Evolutionary conservation across 2,329 filamentous ascomycete genomes (phyloP).

Genomic region (Balansia obtecta): DNA sequence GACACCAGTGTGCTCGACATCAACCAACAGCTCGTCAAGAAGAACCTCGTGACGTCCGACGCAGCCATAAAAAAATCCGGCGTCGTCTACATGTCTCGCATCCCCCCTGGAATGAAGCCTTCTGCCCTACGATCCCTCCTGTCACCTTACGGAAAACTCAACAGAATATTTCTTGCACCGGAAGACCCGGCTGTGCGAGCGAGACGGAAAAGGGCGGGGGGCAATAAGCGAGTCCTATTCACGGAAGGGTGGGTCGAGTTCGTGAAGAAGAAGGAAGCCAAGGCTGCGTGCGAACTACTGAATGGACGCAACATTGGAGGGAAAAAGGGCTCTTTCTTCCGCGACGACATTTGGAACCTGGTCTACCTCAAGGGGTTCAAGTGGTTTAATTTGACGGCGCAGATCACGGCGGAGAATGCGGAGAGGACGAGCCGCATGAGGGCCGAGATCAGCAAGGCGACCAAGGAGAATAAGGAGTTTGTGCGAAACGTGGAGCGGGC

Average conservation of each 20-base stretch:
- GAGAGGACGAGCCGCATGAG: constrained; percentile 64
- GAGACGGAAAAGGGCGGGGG: constrained; percentile 56
- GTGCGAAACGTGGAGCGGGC: constrained; percentile 66
- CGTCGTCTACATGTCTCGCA: constrained; percentile 70
- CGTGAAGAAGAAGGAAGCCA: constrained; percentile 60
- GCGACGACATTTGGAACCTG: constrained; percentile 78
- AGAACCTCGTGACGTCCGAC: constrained; percentile 54
- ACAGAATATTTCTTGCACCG: constrained; percentile 67
- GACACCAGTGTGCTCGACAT: constrained; percentile 31
- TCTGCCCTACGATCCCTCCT: constrained; percentile 64
- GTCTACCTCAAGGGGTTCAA: constrained; percentile 76
- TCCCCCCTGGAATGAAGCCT: constrained; percentile 84
- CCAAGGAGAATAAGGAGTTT: constrained; percentile 71
- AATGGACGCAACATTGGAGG: constrained; percentile 71
- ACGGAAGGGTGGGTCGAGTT: constrained; percentile 85
- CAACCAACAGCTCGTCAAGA: constrained; percentile 46
- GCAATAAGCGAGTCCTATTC: constrained; percentile 74
- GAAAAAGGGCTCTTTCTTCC: constrained; percentile 73
- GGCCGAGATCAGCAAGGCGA: constrained; percentile 63
- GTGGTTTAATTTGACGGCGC: constrained; percentile 63
- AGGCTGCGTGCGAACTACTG: constrained; percentile 60
- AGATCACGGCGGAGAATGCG: constrained; percentile 71
- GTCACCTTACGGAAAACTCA: constrained; percentile 61
- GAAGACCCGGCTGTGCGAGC: constrained; percentile 57
- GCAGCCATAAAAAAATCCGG: constrained; percentile 60